Conservation (phyloP, 2,329 filamentous ascomycete species). For the Cadophora malorum region DNA sequence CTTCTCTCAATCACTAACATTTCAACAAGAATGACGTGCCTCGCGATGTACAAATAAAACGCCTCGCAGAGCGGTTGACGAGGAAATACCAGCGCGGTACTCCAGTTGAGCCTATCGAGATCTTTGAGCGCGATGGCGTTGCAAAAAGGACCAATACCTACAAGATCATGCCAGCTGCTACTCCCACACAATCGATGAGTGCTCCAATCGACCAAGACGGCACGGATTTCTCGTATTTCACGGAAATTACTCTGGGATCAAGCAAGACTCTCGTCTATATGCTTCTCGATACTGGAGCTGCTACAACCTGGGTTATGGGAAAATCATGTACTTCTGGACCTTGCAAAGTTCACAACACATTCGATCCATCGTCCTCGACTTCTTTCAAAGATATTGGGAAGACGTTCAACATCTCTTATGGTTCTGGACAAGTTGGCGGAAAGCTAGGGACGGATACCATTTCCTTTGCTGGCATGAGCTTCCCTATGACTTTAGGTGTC, state of each 20-base stretch:
- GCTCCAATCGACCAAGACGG: slow-evolving; percentile 68
- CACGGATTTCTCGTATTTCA: slow-evolving; percentile 70
- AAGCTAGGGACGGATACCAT: slow-evolving; percentile 70
- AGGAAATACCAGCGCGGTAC: slow-evolving; percentile 39
- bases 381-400: slow-evolving; percentile 61
- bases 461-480: slow-evolving; percentile 67
- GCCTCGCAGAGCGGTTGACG: slow-evolving; percentile 34
- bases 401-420: slow-evolving; percentile 74
- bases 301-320: slow-evolving; percentile 85
- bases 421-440: slow-evolving; percentile 76
- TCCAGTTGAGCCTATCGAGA: slow-evolving; percentile 16
- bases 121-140: slow-evolving; percentile 22
- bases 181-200: slow-evolving; percentile 55
- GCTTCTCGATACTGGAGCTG: slow-evolving; percentile 70
- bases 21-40: slow-evolving; percentile 17
- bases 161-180: slow-evolving; percentile 36
- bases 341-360: slow-evolving; percentile 73
- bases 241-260: slow-evolving; percentile 63
- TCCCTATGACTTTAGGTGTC: slow-evolving; percentile 74
- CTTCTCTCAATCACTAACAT: background rate
- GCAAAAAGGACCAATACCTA: slow-evolving; percentile 39
- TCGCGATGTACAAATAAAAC: slow-evolving; percentile 32
- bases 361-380: slow-evolving; percentile 69
- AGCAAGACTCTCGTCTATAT: slow-evolving; percentile 61
- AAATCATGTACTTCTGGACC: slow-evolving; percentile 68